Evolutionary conservation across 1,284 basidiomycete genomes (phyloP).

Genomic region (Gymnopus androsaceus): DNA sequence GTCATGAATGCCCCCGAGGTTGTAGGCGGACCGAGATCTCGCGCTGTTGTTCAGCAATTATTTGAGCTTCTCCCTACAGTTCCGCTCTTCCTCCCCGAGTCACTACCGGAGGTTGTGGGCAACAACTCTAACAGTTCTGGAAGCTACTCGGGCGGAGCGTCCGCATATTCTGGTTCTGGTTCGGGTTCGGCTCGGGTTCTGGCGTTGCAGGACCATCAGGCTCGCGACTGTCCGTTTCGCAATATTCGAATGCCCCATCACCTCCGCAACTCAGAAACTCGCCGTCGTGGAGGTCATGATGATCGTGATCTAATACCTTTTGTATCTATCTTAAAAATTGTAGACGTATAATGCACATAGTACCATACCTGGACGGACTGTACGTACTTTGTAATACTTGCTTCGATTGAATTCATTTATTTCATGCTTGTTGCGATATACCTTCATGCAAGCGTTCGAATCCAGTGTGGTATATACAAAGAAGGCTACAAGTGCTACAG

Average conservation of each 20-base stretch:
- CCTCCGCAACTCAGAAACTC: constrained; percentile 7
- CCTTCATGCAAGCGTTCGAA: neutral
- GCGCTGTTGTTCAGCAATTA: constrained; percentile 69
- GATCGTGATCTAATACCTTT: neutral
- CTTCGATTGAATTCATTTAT: neutral
- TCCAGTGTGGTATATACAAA: neutral
- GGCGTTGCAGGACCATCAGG: neutral
- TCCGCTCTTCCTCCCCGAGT: constrained; percentile 61
- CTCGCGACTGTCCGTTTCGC: neutral
- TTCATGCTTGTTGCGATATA: neutral
- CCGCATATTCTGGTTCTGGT: neutral
- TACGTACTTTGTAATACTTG: neutral
- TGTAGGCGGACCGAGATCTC: constrained; percentile 23
- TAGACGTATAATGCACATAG: neutral
- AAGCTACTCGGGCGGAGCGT: neutral
- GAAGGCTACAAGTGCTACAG: neutral
- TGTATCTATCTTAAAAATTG: neutral
- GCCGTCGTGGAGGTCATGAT: constrained; percentile 6
- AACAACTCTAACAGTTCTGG: no score
- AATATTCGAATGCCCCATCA: constrained; percentile 1
- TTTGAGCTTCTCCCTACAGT: constrained; percentile 81
- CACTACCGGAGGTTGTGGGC: constrained; percentile 3
- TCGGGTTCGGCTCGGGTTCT: neutral
- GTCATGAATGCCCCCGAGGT: constrained; percentile 67
- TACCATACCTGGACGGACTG: neutral